A percentile compares a stretch with the other conserved stretches of the same genome.
Evolutionary conservation across 2,329 filamentous ascomycete species (phyloP).

Genomic region (Blastomyces emzantsi): DNA sequence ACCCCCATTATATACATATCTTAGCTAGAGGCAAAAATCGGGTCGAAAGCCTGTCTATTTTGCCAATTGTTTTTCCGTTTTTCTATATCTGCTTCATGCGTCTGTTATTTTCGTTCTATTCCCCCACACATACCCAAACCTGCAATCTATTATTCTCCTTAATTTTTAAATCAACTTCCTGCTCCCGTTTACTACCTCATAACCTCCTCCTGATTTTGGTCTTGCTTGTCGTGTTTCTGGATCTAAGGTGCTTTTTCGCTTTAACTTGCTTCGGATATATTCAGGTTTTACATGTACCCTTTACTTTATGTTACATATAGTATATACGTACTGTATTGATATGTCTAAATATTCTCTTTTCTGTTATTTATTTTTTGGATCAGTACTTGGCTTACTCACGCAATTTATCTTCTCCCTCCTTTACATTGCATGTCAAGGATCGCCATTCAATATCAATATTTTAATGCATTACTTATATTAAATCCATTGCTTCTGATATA

Average conservation of each 20-base stretch:
- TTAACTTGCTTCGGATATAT: neutral
- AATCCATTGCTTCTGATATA: neutral
- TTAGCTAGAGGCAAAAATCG: neutral
- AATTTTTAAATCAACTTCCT: neutral
- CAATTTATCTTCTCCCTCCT: neutral
- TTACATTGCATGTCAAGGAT: neutral
- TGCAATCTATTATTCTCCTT: neutral
- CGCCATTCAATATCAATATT: neutral
- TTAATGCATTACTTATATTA: neutral
- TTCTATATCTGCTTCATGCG: neutral
- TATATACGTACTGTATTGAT: neutral
- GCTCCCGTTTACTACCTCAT: neutral
- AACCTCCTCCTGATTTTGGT: neutral
- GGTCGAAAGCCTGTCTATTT: neutral
- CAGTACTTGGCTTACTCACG: neutral
- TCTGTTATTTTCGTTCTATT: neutral
- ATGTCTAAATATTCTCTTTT: neutral
- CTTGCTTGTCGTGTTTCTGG: neutral
- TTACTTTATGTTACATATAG: neutral
- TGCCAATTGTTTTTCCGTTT: neutral
- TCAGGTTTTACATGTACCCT: neutral
- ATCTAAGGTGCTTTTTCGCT: neutral
- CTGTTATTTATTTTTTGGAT: neutral
- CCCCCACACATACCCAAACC: neutral
- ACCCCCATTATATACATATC: neutral